Conservation (phyloP, 345 rosid genomes). For the Arabis alpina region DNA sequence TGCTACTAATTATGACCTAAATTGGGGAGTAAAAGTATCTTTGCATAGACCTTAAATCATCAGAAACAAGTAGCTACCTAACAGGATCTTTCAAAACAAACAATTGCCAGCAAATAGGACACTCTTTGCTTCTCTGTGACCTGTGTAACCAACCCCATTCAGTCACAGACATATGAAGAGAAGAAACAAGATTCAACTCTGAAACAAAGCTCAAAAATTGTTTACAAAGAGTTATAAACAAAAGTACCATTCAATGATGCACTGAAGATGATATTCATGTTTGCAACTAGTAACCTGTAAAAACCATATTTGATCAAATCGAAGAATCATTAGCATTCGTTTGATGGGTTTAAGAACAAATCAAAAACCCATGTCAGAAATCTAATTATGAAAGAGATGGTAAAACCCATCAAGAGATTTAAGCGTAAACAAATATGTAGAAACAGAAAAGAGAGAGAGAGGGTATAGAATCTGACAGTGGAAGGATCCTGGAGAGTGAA, state of each 20-base stretch:
- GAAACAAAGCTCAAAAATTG: background rate
- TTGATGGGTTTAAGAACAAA: background rate
- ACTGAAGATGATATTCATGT: constrained; percentile 94
- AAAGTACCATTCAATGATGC: constrained; percentile 87
- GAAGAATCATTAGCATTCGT: background rate
- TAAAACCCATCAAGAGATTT: constrained; percentile 15
- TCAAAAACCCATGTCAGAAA: background rate
- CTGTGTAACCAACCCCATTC: constrained; percentile 42
- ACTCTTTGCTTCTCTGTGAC: constrained; percentile 96
- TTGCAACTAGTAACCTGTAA: constrained; percentile 88
- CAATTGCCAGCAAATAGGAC: constrained; percentile 90
- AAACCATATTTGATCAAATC: constrained; percentile 23
- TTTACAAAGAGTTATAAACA: background rate
- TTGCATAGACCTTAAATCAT: background rate
- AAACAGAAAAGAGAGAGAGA: background rate
- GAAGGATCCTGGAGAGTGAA: constrained; percentile 69
- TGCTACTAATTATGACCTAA: background rate
- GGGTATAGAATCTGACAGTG: constrained; percentile 49
- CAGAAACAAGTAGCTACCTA: constrained; percentile 49
- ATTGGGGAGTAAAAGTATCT: background rate
- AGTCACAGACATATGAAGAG: constrained; percentile 23
- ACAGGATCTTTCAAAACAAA: constrained; percentile 70
- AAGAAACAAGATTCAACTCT: background rate
- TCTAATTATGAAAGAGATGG: constrained; percentile 7
- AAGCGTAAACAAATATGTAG: background rate